Evolutionary conservation across 2,329 filamentous ascomycete genomes (phyloP).

Genomic region (Onygenales sp.): DNA sequence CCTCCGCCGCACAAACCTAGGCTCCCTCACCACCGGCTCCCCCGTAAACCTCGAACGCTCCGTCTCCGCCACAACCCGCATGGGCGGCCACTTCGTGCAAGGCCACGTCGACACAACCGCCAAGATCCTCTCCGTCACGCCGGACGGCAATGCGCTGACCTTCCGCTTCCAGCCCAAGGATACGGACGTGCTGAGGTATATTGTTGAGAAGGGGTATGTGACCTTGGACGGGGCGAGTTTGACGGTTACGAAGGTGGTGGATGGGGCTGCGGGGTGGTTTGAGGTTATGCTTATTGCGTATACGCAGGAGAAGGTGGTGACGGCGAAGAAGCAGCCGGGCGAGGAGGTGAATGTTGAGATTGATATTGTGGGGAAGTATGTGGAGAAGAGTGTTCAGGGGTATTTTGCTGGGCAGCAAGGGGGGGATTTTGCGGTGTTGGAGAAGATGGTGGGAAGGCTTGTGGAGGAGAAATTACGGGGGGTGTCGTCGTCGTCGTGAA

Average conservation of each 20-base stretch:
- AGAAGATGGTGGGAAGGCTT: constrained; percentile 65
- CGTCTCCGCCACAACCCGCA: constrained; percentile 80
- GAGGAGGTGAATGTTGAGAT: constrained; percentile 89
- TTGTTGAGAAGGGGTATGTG: constrained; percentile 94
- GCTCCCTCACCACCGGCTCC: constrained; percentile 54
- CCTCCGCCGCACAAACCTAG: constrained; percentile 90
- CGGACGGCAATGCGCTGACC: constrained; percentile 83
- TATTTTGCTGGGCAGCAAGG: constrained; percentile 50
- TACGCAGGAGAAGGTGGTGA: constrained; percentile 84
- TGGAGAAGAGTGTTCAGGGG: constrained; percentile 70
- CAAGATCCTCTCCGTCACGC: constrained; percentile 58
- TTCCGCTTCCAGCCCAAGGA: constrained; percentile 71
- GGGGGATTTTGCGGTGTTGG: constrained; percentile 45
- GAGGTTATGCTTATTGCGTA: constrained; percentile 98
- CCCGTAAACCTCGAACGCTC: constrained; percentile 89
- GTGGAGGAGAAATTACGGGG: constrained; percentile 58
- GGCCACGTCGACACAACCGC: constrained; percentile 92
- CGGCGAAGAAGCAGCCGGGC: constrained; percentile 66
- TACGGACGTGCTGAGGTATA: constrained; percentile 63
- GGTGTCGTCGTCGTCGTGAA: neutral
- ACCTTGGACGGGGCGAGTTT: constrained; percentile 90
- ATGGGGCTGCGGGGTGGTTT: constrained; percentile 69
- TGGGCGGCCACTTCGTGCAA: constrained; percentile 98
- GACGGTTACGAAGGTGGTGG: constrained; percentile 80
- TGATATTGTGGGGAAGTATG: constrained; percentile 63